Evolutionary conservation across 1,284 basidiomycete species (phyloP).

Genomic region (Apiotrichum akiyoshidainum): DNA sequence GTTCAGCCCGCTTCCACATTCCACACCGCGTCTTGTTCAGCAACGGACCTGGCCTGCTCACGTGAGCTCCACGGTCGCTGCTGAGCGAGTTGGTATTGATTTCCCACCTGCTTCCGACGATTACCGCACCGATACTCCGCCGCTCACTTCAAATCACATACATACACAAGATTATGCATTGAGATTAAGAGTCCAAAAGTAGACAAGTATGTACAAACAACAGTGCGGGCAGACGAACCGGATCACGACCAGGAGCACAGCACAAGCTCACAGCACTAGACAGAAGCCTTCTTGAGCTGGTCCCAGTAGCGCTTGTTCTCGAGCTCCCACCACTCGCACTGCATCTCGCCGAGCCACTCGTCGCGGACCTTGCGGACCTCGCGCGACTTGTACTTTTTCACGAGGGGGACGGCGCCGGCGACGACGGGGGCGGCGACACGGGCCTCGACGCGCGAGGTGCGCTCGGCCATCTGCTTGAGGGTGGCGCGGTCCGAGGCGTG

Average conservation of each 20-base stretch:
- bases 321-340: slow-evolving; percentile 43
- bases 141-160: too few species aligned
- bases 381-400: slow-evolving; percentile 14
- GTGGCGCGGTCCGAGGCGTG: slow-evolving; percentile 28
- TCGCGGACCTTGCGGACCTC: slow-evolving; percentile 27
- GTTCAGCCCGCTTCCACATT: too few species aligned
- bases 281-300: neutral
- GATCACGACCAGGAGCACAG: neutral
- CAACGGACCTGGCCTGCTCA: too few species aligned
- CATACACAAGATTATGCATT: too few species aligned
- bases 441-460: slow-evolving; percentile 12
- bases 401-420: neutral
- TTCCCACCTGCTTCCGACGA: too few species aligned
- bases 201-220: neutral
- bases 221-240: neutral
- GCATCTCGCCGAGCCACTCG: slow-evolving; percentile 33
- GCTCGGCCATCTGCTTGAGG: slow-evolving; percentile 13
- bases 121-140: too few species aligned
- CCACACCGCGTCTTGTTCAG: too few species aligned
- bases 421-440: neutral
- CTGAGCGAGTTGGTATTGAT: too few species aligned
- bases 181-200: too few species aligned
- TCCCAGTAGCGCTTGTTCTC: slow-evolving; percentile 16
- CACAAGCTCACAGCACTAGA: too few species aligned
- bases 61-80: too few species aligned